Base-by-base conservation (phyloP, 192 early-diverging fungal genomes). In the Podila verticillata region DNA sequence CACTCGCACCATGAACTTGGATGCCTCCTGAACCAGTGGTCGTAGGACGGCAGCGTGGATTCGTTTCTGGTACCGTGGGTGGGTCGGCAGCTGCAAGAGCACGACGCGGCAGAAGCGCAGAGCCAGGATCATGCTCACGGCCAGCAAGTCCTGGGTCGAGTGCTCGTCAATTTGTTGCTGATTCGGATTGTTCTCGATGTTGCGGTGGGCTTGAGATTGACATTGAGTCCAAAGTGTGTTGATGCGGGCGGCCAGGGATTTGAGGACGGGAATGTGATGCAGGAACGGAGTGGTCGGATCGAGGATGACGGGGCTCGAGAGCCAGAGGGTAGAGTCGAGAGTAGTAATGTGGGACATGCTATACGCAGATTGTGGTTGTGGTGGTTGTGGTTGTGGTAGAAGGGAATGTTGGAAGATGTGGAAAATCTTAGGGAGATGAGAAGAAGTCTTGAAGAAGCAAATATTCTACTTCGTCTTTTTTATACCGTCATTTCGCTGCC, bases 271-370 rank as follows among this genome's bases (percentile, higher is more conserved):
- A 13, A 78, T 56, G 54, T 70, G 68, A 8, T 70, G 63, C 19
- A 61, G 57, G 19, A 78, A 48, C 3, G 74, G 74, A 34, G 68
- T 70, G 3, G 47, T 29, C 5, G 74, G 64, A 35, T 78, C 63
- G 48, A 70, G 31, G 31, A 34, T 9, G 57, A 60, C 30, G 22
- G 58, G 30, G 20, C 22, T 8, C 6, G 58, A 9, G 30, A 30
- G 29, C 26, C 28, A 60, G 29, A 60, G 2, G 20, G 30, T 0
- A 63, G 61, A 15, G 54, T 34, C 29, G 48, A 69, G 15, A 47
- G 64, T 39, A 70, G 35, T 1, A 44, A 12, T 5, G 65, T 51
- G 6, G 56, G 15, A 7, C 28, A 44, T 61, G 35, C 19, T 7
- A 8, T 9, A 22, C 28, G 3, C 32, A 39, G 7, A 6, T n/a